Evolutionary conservation across 2,329 filamentous ascomycete species (phyloP), one percentile per base, ranked within the genome.

Genomic region (Fusarium armeniacum): DNA sequence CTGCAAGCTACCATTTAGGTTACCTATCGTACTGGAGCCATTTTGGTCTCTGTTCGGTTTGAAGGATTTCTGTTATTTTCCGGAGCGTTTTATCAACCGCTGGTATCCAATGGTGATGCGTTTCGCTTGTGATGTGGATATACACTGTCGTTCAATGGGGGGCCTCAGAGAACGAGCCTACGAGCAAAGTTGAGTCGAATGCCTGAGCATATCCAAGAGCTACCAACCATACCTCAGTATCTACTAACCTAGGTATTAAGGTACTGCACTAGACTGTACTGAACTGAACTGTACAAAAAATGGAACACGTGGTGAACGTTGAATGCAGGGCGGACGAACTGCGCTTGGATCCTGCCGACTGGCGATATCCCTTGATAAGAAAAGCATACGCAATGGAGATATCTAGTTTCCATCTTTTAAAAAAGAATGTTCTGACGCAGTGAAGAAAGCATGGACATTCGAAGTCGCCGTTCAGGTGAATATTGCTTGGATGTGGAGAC

Each of bases 251-350:
- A 26, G 24, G 24, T 28, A 28, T 8, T 26, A 26, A 26, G 26
- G 28, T 10, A 28, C 28, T 9, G 8, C 10, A 10, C n/a, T 9
- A 9, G 16, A n/a, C 24, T 13, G 26, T 12, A 30, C 28, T 30
- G 28, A 26, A 26, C 8, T 16, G 5, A 20, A 20, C 26, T 32
- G 15, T 40, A 40, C 36, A 28, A 26, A 51, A 56, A 61, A 62
- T 54, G 28, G 57, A 61, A 73, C 72, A 75, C 73, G 73, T 75
- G 69, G 73, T 75, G 69, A 64, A 52, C 62, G 60, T 58, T 62
- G 58, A 58, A 75, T 72, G 70, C 73, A 75, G 61, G 72, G 60
- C 69, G 67, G 71, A 71, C 67, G 71, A 75, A 72, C 72, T 70
- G 62, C 55, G 67, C 67, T 53, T 71, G 49, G 70, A 72, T 73